Evolutionary conservation across 2,329 filamentous ascomycete genomes (phyloP).

Genomic region (Sporothrix brasiliensis): DNA sequence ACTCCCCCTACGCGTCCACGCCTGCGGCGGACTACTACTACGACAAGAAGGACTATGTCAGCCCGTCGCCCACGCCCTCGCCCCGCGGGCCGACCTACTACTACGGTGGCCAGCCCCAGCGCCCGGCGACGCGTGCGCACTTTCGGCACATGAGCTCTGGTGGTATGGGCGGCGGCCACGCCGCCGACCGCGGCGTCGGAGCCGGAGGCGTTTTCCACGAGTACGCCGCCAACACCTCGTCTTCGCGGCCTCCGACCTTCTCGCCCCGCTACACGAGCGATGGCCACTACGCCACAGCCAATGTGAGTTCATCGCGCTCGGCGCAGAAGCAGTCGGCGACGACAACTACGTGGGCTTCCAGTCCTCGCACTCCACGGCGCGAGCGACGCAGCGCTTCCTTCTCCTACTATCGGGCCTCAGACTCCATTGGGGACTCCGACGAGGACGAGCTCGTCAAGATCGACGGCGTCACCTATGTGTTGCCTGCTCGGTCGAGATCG

Average conservation of each 20-base stretch:
- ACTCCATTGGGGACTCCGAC: constrained; percentile 64
- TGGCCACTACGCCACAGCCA: constrained; percentile 65
- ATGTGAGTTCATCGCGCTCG: constrained; percentile 62
- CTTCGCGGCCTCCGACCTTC: constrained; percentile 52
- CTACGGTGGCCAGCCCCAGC: constrained; percentile 48
- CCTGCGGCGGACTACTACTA: constrained; percentile 56
- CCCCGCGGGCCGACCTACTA: constrained; percentile 53
- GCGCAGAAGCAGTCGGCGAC: constrained; percentile 47
- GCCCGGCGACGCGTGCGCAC: constrained; percentile 59
- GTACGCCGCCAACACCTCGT: constrained; percentile 45
- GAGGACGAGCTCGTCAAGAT: constrained; percentile 63
- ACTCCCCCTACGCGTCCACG: constrained; percentile 53
- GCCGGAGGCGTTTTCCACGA: constrained; percentile 45
- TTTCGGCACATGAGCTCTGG: constrained; percentile 51
- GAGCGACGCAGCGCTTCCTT: constrained; percentile 59
- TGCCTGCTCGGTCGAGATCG: constrained; percentile 56
- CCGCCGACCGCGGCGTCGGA: constrained; percentile 38
- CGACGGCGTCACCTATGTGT: constrained; percentile 56
- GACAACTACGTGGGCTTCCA: constrained; percentile 52
- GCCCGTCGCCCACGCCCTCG: constrained; percentile 61
- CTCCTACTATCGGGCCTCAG: constrained; percentile 62
- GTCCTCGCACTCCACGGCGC: constrained; percentile 51
- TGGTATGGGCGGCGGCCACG: constrained; percentile 39
- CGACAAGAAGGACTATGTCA: constrained; percentile 54
- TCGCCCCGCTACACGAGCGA: constrained; percentile 65